phyloP scores from a whole-genome alignment of 2,329 filamentous ascomycete genomes.

The Talaromyces atroroseus region DNA sequence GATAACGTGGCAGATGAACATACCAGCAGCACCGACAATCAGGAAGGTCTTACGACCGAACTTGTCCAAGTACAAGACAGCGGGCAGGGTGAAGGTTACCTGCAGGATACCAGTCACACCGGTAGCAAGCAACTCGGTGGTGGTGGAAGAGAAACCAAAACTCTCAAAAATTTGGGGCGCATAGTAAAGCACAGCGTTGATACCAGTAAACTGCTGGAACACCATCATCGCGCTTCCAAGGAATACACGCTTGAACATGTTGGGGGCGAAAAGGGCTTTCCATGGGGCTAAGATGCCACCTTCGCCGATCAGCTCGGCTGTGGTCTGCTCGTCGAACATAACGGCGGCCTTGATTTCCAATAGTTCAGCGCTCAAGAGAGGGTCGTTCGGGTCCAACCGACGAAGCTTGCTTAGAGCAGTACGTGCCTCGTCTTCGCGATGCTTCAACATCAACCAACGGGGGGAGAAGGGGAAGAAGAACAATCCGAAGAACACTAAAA shows the following conservation, averaged over 20 bases:
- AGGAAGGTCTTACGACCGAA: conserved; percentile 34
- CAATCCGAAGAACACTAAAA: conserved; percentile 31
- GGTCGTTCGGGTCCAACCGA: conserved; percentile 11
- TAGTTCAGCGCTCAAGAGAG: conserved; percentile 59
- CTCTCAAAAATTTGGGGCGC: conserved; percentile 22
- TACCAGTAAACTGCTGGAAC: conserved; percentile 34
- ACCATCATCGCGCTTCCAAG: conserved; percentile 20
- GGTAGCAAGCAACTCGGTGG: conserved; percentile 22
- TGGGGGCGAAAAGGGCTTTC: conserved; percentile 56
- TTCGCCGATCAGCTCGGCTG: conserved; percentile 31
- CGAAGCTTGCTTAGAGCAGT: conserved; percentile 10
- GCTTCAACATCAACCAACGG: conserved; percentile 47
- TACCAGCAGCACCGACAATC: conserved; percentile 55
- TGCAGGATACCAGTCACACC: conserved; percentile 29
- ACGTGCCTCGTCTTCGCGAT: conserved; percentile 40
- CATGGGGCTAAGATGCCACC: conserved; percentile 59
- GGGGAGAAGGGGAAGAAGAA: conserved; percentile 52
- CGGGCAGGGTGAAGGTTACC: conserved; percentile 33
- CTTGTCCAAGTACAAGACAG: conserved; percentile 33
- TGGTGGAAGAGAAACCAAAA: conserved; percentile 23
- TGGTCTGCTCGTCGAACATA: conserved; percentile 62
- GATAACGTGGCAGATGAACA: conserved; percentile 66
- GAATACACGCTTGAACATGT: conserved; percentile 60
- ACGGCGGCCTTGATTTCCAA: conserved; percentile 72
- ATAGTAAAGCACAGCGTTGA: conserved; percentile 34